Conservation (phyloP, 2,329 filamentous ascomycete species). For the Diaporthe eres region DNA sequence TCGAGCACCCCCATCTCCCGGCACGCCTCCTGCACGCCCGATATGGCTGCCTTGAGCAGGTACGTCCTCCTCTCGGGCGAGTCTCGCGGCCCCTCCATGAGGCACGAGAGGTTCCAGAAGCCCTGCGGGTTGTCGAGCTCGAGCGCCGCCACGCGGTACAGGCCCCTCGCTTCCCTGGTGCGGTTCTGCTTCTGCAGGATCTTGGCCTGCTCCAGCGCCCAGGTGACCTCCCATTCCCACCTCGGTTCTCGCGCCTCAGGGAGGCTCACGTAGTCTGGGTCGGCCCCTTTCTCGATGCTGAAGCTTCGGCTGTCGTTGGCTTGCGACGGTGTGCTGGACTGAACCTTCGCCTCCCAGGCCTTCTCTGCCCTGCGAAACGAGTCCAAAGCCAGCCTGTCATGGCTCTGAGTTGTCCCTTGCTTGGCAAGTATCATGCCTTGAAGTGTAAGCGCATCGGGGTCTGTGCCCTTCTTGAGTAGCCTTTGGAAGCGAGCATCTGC, state of each 20-base stretch:
- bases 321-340: neutral
- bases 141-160: constrained; percentile 48
- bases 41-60: constrained; percentile 52
- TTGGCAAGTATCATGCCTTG: constrained; percentile 48
- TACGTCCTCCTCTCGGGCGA: constrained; percentile 46
- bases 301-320: constrained; percentile 27
- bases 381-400: constrained; percentile 48
- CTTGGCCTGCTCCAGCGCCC: constrained; percentile 49
- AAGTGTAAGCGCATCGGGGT: constrained; percentile 55
- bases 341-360: constrained; percentile 31
- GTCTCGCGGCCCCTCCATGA: constrained; percentile 44
- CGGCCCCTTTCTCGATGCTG: constrained; percentile 18
- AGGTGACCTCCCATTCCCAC: constrained; percentile 55
- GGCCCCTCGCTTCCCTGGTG: constrained; percentile 43
- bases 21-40: constrained; percentile 47
- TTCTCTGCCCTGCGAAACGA: constrained; percentile 40
- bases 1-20: constrained; percentile 46
- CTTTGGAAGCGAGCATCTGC: constrained; percentile 45
- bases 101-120: constrained; percentile 47
- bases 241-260: constrained; percentile 37
- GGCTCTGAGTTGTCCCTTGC: constrained; percentile 36
- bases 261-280: neutral
- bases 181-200: constrained; percentile 45
- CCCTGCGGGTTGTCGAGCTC: constrained; percentile 50
- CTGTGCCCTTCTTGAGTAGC: constrained; percentile 41